Base-by-base conservation (phyloP, 2,329 filamentous ascomycete genomes). In the Exophiala bonariae region DNA sequence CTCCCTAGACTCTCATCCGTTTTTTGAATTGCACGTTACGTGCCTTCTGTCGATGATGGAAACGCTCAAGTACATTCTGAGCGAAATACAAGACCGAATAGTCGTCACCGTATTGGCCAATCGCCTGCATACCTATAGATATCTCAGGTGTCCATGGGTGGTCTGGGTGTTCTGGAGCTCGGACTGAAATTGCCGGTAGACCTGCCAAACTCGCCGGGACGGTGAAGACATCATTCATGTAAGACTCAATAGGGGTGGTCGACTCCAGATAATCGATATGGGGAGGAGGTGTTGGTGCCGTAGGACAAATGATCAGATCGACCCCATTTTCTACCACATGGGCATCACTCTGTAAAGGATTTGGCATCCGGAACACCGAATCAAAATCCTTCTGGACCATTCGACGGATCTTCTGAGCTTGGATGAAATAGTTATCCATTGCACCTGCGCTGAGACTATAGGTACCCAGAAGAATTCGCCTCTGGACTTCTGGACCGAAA, bases 391-490 rank as follows among this genome's bases (percentile, higher is more conserved):
- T 73, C 63, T 93, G 86, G 2, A 99, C 88, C 14, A 95, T 74
- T 44, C 89, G 79, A 1, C 93, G 85, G 31, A 96, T 82, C 56
- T 85, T 86, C 69, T 99, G 93, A 36, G 93, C 93, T 65, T 96
- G 87, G 53, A 96, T 81, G 62, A 99, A 99, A 68, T 97, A 96
- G 65, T 97, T 99, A 66, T 96, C 87, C 62, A 95, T 93, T 8
- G 90, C 90, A 52, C 87, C 82, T 0, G 92, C 91, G 67, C 89
- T 95, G 42, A 99, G 77, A 32, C 85, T 91, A 64, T 96, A 97
- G 0, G 90, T 85, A 13, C 93, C 93, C 0, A 99, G 79, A 7
- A 99, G 70, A 49, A 99, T 95, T 31, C 93, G 83, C 43, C 89
- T 79, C 62, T 86, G 83, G 9, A 96, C 92, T 68, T 99, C 93